phyloP scores from a whole-genome alignment of 2,329 filamentous ascomycete genomes.

The Trichoderma lentiforme region DNA sequence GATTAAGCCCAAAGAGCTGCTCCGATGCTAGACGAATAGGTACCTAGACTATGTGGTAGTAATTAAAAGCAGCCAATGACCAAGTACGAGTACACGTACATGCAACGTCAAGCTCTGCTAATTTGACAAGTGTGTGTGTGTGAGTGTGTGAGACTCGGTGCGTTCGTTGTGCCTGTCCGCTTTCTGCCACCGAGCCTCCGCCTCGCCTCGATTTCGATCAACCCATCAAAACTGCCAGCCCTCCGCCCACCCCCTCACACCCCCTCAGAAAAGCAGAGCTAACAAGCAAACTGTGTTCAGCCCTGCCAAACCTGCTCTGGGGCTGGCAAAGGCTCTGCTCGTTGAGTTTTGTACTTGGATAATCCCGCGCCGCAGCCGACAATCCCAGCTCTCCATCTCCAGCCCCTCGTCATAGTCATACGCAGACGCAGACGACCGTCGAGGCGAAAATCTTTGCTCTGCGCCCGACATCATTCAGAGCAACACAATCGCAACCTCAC shows the following conservation, averaged over 20 bases:
- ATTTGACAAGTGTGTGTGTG: neutral
- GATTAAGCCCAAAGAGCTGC: neutral
- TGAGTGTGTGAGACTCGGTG: neutral
- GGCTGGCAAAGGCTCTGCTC: neutral
- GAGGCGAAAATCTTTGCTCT: neutral
- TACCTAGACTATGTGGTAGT: neutral
- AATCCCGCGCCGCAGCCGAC: constrained; percentile 15
- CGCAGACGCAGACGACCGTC: neutral
- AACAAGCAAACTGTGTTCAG: constrained; percentile 13
- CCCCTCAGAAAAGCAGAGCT: constrained; percentile 5
- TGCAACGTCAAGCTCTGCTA: neutral
- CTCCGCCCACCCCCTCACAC: constrained; percentile 16
- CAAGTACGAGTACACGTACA: neutral
- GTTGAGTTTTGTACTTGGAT: neutral
- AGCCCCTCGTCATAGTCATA: constrained; percentile 6
- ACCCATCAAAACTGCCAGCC: neutral
- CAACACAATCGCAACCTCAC: neutral
- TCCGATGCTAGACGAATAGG: neutral
- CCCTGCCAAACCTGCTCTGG: constrained; percentile 12
- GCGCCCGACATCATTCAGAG: neutral
- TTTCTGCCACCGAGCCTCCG: constrained; percentile 16
- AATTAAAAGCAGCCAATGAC: neutral
- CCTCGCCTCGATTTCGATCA: constrained; percentile 4
- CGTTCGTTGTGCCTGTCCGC: constrained; percentile 11
- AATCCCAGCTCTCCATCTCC: constrained; percentile 8